Evolutionary conservation across 2,329 filamentous ascomycete species (phyloP).

Genomic region (Sclerotiophoma versabilis): DNA sequence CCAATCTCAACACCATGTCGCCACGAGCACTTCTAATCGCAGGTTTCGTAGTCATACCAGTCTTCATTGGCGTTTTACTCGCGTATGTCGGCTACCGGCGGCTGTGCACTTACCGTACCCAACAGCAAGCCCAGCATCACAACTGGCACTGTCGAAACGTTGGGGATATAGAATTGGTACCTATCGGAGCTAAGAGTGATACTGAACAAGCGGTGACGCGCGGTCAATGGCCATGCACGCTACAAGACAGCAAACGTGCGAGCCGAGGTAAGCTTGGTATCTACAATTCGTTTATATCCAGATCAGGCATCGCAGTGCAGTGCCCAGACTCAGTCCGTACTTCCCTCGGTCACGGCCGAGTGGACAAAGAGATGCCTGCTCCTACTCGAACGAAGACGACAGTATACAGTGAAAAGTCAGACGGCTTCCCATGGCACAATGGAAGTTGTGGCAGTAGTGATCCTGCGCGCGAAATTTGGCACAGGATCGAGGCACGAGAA

Average conservation of each 20-base stretch:
- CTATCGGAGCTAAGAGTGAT: neutral
- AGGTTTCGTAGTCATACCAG: neutral
- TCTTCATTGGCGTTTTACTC: neutral
- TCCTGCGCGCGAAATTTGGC: neutral
- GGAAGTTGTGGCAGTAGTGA: neutral
- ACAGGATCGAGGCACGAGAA: neutral
- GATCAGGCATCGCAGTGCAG: neutral
- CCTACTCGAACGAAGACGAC: neutral
- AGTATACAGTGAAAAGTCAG: neutral
- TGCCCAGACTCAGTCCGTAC: neutral
- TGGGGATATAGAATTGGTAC: neutral
- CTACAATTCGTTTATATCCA: too few species aligned
- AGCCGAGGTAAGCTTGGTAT: too few species aligned
- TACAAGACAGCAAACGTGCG: neutral
- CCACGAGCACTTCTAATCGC: neutral
- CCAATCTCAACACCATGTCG: too few species aligned
- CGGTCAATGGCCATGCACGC: neutral
- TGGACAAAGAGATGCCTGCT: too few species aligned
- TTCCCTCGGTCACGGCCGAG: too few species aligned
- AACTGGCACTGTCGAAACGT: neutral
- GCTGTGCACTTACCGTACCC: neutral
- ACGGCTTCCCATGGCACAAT: neutral
- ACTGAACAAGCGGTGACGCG: neutral
- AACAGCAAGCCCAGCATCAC: neutral
- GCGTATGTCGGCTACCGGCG: neutral